phyloP scores from a whole-genome alignment of 2,329 filamentous ascomycete species.

The Colletotrichum sp. region DNA sequence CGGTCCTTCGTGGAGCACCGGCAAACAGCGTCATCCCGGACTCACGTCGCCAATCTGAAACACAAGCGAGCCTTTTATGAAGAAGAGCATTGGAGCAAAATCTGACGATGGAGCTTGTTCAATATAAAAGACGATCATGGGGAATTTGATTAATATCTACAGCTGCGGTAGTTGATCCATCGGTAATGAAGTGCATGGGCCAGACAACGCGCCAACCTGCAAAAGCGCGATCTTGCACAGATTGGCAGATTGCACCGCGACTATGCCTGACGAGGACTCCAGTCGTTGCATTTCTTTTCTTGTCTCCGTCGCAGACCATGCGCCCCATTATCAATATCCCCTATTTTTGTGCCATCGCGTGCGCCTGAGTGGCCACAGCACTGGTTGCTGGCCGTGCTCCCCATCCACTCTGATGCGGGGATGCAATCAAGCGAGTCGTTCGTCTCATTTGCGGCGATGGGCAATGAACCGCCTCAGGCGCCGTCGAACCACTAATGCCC shows the following conservation, averaged over 20 bases:
- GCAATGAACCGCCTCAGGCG: background rate
- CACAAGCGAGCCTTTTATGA: conserved; percentile 5
- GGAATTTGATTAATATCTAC: conserved; percentile 12
- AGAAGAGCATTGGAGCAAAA: conserved; percentile 12
- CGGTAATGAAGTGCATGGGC: background rate
- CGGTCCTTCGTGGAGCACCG: background rate
- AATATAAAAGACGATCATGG: conserved; percentile 9
- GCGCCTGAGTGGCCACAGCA: background rate
- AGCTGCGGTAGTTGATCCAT: background rate
- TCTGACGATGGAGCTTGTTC: conserved; percentile 3
- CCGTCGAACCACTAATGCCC: conserved; percentile 2
- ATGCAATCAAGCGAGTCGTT: conserved; percentile 15
- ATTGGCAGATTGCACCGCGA: conserved; percentile 2
- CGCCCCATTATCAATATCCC: background rate
- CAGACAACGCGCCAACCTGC: background rate
- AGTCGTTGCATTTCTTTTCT: background rate
- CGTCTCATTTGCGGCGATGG: conserved; percentile 12
- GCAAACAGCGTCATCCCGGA: conserved; percentile 9
- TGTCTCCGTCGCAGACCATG: background rate
- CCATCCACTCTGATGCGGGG: conserved; percentile 4
- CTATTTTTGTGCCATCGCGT: background rate
- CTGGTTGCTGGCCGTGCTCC: background rate
- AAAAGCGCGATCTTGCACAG: background rate
- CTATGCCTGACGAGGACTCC: background rate
- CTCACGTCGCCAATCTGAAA: conserved; percentile 17